Base-by-base conservation (phyloP, 2,329 filamentous ascomycete species). In the Sporothrix globosa region DNA sequence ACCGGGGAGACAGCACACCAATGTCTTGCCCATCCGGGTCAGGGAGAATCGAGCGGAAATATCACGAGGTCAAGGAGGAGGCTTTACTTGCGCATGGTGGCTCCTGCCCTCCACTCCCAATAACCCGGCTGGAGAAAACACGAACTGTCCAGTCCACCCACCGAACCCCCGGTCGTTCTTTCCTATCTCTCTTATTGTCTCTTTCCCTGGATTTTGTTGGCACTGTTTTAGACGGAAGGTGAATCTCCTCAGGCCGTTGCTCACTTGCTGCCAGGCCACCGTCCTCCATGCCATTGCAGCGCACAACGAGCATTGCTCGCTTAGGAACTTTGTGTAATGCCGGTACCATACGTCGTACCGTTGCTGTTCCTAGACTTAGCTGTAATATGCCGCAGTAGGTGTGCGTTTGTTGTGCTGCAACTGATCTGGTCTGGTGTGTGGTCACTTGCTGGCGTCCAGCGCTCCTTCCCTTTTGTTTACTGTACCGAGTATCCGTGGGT, bases 101-200 rank as follows among this genome's bases (percentile, higher is more conserved):
- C 44, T 50, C 41, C 60, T 46, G 19, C 41, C 34, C 24, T 63
- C 58, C 41, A 27, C n/a, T 41, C 77, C 78, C 7, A 34, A 78
- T 67, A 41, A 41, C 63, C 30, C 21, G 48, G 63, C 48, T 68
- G 52, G n/a, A 39, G 27, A 60, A 68, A 50, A 34, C 50, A 67
- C 65, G 17, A 65, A 48, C 60, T 41, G 41, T 24, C 19, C 56
- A 58, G 27, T 30, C 9, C 19, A 34, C 19, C 39, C 52, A 46
- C 61, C 63, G 24, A 50, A 30, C 50, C 65, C 50, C 48, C n/a
- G 39, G 66, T 52, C 50, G 75, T 69, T 79, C 75, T 76, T 75
- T 71, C 69, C 61, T 76, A 39, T 73, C 75, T 70, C 69, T 63
- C 39, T 74, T 68, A 44, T 68, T 53, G 1, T 44, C 39, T 61